phyloP scores from a whole-genome alignment of 306 rosid species.

The Crotalaria pallida region DNA sequence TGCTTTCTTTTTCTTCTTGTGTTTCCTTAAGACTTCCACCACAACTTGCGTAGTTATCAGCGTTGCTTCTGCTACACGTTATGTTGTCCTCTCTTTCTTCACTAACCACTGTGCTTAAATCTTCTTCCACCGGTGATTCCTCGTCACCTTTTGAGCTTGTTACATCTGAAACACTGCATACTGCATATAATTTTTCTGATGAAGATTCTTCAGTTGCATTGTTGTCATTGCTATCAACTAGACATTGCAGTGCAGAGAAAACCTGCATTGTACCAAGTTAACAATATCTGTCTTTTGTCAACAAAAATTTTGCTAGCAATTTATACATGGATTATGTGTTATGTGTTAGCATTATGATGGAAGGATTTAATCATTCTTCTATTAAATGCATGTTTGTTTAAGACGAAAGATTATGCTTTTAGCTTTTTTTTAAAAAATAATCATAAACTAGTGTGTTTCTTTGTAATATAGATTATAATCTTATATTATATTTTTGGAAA shows the following conservation, averaged over 20 bases:
- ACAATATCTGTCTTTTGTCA: slow-evolving; percentile 1
- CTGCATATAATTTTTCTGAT: neutral
- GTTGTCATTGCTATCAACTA: slow-evolving; percentile 1
- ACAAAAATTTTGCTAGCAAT: neutral
- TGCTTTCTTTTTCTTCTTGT: slow-evolving; percentile 18
- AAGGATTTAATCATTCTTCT: neutral
- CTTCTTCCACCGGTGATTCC: neutral
- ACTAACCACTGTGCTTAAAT: neutral
- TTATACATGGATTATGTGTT: neutral
- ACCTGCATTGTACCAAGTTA: slow-evolving; percentile 23
- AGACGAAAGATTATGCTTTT: no score
- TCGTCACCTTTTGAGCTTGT: neutral
- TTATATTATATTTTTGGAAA: no score
- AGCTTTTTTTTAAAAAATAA: no score
- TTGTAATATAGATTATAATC: no score
- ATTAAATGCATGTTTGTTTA: no score
- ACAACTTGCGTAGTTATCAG: neutral
- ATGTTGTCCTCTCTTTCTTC: neutral
- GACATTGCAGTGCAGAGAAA: slow-evolving; percentile 24
- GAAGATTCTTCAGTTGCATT: slow-evolving; percentile 1
- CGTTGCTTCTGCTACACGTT: neutral
- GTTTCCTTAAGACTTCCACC: neutral
- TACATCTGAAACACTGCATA: neutral
- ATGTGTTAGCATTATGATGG: neutral
- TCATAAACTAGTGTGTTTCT: no score